Evolutionary conservation across 768 basidiomycete genomes (phyloP).

Genomic region (Lentinula aciculospora): DNA sequence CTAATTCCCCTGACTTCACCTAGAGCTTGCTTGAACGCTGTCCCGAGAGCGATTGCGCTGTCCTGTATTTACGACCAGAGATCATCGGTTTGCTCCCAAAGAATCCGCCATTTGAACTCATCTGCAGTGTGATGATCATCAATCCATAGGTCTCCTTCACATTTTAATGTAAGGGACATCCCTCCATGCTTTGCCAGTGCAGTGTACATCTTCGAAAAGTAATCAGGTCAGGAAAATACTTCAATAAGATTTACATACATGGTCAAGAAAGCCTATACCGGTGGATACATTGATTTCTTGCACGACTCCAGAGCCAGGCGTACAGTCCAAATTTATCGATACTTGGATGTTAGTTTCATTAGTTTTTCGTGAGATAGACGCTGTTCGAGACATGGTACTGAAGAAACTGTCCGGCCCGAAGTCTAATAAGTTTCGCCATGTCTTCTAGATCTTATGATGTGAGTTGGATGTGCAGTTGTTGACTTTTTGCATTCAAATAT

Average conservation of each 20-base stretch:
- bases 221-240: not conserved
- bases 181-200: slow-evolving; percentile 96
- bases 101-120: slow-evolving; percentile 40
- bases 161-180: slow-evolving; percentile 86
- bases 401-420: too few species aligned
- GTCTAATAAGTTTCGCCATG: not conserved
- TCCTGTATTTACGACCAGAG: slow-evolving; percentile 54
- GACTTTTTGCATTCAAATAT: not conserved
- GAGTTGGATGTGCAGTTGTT: not conserved
- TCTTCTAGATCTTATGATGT: slow-evolving; percentile 1
- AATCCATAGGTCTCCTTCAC: slow-evolving; percentile 93
- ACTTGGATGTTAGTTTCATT: slow-evolving; percentile 91
- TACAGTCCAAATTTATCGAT: slow-evolving; percentile 73
- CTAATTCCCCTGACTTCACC: slow-evolving; percentile 93
- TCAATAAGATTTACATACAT: slow-evolving; percentile 43
- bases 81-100: slow-evolving; percentile 12
- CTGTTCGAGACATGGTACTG: slow-evolving; percentile 39
- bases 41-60: slow-evolving; percentile 79
- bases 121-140: slow-evolving; percentile 99
- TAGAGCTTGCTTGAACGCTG: slow-evolving; percentile 91
- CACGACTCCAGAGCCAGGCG: slow-evolving; percentile 48
- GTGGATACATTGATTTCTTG: slow-evolving; percentile 86
- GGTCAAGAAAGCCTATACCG: slow-evolving; percentile 98
- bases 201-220: slow-evolving; percentile 78
- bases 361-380: slow-evolving; percentile 76